phyloP scores from a whole-genome alignment of 2,329 filamentous ascomycete species.

The Nigrograna mackinnonii region DNA sequence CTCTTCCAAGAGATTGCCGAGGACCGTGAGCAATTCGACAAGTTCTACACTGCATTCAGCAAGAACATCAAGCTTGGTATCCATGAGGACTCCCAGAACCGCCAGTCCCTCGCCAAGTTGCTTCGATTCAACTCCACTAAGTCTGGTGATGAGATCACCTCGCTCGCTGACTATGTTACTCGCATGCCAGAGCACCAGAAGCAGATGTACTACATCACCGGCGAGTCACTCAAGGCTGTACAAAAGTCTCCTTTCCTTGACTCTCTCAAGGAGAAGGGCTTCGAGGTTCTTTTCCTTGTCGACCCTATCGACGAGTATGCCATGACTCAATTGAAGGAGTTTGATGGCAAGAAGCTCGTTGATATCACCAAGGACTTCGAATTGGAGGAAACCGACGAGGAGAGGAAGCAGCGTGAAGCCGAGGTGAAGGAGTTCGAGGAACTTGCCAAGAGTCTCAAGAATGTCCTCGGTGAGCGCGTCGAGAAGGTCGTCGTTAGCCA shows the following conservation, averaged over 20 bases:
- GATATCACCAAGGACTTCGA: conserved; percentile 99
- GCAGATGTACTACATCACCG: conserved; percentile 99
- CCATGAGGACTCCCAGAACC: conserved; percentile 99
- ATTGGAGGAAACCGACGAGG: conserved; percentile 99
- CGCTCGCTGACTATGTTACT: conserved; percentile 94
- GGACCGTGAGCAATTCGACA: conserved; percentile 99
- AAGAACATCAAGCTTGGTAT: conserved; percentile 99
- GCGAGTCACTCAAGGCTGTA: conserved; percentile 98
- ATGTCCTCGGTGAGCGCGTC: conserved; percentile 97
- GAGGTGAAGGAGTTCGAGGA: conserved; percentile 98
- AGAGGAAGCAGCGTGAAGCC: conserved; percentile 93
- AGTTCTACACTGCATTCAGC: conserved; percentile 99
- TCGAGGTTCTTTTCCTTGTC: conserved; percentile 98
- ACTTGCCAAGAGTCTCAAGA: conserved; percentile 97
- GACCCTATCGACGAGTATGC: conserved; percentile 99
- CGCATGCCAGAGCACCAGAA: conserved; percentile 99
- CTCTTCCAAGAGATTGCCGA: conserved; percentile 99
- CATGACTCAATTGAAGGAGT: conserved; percentile 99
- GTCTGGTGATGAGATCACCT: conserved; percentile 94
- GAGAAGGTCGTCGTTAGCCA: conserved; percentile 99
- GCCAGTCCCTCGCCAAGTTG: conserved; percentile 88
- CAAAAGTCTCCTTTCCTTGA: conserved; percentile 98
- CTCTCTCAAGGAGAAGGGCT: conserved; percentile 97
- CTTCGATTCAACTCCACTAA: conserved; percentile 99
- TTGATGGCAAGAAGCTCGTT: conserved; percentile 99